Evolutionary conservation across 148 eudicot genomes (phyloP).

Genomic region (Chenopodium formosanum): DNA sequence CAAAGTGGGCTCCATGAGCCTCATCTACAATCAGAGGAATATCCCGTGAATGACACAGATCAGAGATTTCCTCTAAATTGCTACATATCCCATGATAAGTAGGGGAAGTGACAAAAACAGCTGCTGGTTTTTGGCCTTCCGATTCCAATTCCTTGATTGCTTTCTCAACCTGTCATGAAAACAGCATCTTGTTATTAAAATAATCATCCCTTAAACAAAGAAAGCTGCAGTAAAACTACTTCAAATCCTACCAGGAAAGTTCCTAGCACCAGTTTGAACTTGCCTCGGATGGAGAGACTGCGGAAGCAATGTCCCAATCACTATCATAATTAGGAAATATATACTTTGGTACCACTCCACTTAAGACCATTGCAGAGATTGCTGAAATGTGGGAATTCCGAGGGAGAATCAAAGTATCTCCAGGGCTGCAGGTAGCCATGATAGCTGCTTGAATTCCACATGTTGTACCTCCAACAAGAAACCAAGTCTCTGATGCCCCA

Average conservation of each 20-base stretch:
- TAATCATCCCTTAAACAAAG: not conserved
- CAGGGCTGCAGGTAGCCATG: slow-evolving; percentile 79
- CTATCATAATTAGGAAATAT: slow-evolving; percentile 57
- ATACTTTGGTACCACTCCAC: slow-evolving; percentile 71
- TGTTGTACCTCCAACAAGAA: slow-evolving; percentile 91
- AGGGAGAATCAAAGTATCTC: slow-evolving; percentile 72
- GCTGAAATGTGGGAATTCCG: slow-evolving; percentile 77
- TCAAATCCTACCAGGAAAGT: slow-evolving; percentile 1
- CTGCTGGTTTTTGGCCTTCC: slow-evolving; percentile 60
- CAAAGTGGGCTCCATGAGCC: slow-evolving; percentile 88
- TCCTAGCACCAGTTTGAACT: slow-evolving; percentile 26
- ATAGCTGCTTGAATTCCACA: slow-evolving; percentile 81
- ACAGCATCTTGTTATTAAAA: not conserved
- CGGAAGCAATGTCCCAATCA: slow-evolving; percentile 67
- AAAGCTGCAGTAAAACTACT: not conserved
- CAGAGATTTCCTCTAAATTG: slow-evolving; percentile 48
- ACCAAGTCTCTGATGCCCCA: slow-evolving; percentile 88
- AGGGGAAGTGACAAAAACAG: slow-evolving; percentile 68
- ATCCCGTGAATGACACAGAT: slow-evolving; percentile 43
- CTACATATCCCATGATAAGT: slow-evolving; percentile 79
- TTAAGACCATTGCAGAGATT: slow-evolving; percentile 63
- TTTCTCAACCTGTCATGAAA: slow-evolving; percentile 50
- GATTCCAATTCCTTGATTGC: slow-evolving; percentile 56
- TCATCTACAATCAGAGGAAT: slow-evolving; percentile 75
- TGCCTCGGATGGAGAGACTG: slow-evolving; percentile 66